phyloP scores from a whole-genome alignment of 1,284 basidiomycete genomes.

The Boletellus sp. region DNA sequence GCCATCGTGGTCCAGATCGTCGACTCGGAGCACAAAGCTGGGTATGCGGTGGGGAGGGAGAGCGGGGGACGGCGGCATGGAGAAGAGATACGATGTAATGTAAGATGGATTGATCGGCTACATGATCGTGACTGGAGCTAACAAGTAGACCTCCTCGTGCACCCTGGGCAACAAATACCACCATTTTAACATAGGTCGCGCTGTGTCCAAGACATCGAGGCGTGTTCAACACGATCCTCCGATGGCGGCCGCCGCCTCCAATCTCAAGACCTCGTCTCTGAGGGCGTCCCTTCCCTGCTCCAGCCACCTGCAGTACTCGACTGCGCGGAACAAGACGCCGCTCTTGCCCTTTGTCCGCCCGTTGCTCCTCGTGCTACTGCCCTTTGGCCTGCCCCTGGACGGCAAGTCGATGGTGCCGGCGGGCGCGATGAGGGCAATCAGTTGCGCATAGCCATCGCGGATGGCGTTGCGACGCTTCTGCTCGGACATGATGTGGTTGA shows the following conservation, averaged over 20 bases:
- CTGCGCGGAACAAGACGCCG: conserved; percentile 75
- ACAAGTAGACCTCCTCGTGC: not conserved
- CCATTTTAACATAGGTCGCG: not conserved
- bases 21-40: conserved; percentile 51
- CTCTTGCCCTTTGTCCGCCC: conserved; percentile 75
- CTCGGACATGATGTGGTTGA: conserved; percentile 93
- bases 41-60: conserved; percentile 51
- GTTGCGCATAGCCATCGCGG: conserved; percentile 81
- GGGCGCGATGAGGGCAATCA: conserved; percentile 75
- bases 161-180: conserved; percentile 8
- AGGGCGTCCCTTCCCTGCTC: conserved; percentile 70
- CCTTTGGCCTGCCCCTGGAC: conserved; percentile 73
- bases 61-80: conserved; percentile 29
- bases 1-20: conserved; percentile 59
- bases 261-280: conserved; percentile 54
- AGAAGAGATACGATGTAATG: not conserved
- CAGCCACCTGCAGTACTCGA: conserved; percentile 74
- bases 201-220: not conserved
- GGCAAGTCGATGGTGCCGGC: conserved; percentile 71
- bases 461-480: conserved; percentile 89
- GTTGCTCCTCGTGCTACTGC: conserved; percentile 65
- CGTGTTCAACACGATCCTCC: conserved; percentile 9
- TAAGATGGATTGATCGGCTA: not conserved
- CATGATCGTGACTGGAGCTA: too few relatives aligned
- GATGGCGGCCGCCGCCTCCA: conserved; percentile 60